phyloP scores from a whole-genome alignment of 306 rosid species.

The Fragaria nilgerrensis region DNA sequence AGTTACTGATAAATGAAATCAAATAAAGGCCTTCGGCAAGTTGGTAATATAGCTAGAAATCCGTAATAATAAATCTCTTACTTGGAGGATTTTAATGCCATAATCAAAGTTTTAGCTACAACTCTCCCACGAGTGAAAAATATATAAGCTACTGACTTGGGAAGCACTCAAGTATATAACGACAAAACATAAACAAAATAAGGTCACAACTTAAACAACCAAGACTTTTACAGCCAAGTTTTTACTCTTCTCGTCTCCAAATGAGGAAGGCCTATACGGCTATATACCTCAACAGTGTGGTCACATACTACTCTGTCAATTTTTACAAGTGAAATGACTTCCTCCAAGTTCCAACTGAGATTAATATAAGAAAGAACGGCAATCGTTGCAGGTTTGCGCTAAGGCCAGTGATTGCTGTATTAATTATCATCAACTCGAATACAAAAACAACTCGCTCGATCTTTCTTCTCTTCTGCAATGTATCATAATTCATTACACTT shows the following conservation, averaged over 20 bases:
- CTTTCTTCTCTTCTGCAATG: not conserved
- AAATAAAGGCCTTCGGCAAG: not conserved
- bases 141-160: conserved; percentile 1
- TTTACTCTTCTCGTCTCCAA: not conserved
- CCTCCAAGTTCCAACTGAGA: not conserved
- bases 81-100: not conserved
- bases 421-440: too few species aligned
- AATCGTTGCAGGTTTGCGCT: not conserved
- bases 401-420: not conserved
- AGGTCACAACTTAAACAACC: not conserved
- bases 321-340: not conserved
- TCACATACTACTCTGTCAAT: not conserved
- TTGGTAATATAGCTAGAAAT: not conserved
- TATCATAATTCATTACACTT: not conserved
- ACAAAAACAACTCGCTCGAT: not conserved
- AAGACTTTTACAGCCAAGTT: not conserved
- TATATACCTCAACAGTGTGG: not conserved
- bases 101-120: not conserved
- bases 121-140: not conserved
- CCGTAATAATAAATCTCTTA: not conserved
- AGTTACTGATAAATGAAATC: not conserved
- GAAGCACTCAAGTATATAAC: not conserved
- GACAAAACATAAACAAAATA: not conserved
- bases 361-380: not conserved
- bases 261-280: not conserved